Evolutionary conservation across 2,329 filamentous ascomycete species (phyloP).

Genomic region (Periconia digitata): DNA sequence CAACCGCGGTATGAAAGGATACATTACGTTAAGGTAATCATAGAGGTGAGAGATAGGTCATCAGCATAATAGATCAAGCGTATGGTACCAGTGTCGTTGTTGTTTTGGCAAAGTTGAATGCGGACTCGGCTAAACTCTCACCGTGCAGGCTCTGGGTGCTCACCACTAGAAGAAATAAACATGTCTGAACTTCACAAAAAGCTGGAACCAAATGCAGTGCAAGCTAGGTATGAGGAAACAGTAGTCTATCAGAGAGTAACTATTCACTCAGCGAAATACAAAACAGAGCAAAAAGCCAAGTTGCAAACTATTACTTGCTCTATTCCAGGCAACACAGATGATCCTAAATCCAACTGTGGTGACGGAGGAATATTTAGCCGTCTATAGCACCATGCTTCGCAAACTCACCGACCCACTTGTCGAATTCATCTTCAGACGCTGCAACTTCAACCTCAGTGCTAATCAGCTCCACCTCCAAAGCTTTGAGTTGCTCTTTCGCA

Average conservation of each 20-base stretch:
- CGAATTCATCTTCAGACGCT: constrained; percentile 14
- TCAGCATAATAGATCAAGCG: too few relatives aligned
- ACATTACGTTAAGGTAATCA: too few relatives aligned
- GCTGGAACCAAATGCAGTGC: too few relatives aligned
- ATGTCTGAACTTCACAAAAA: too few relatives aligned
- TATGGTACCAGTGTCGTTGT: neutral
- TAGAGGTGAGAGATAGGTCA: too few relatives aligned
- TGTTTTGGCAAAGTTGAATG: neutral
- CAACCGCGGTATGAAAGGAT: too few relatives aligned
- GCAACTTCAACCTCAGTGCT: constrained; percentile 17
- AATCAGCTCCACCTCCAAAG: constrained; percentile 13
- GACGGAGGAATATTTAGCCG: constrained; percentile 2
- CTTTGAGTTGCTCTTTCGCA: constrained; percentile 10
- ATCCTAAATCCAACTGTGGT: too few relatives aligned
- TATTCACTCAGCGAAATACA: too few relatives aligned
- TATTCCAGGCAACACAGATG: too few relatives aligned
- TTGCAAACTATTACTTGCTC: too few relatives aligned
- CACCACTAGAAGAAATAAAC: neutral
- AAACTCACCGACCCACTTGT: constrained; percentile 17
- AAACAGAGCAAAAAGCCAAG: neutral
- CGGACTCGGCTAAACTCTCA: neutral
- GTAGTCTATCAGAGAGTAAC: too few relatives aligned
- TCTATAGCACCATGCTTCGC: constrained; percentile 14
- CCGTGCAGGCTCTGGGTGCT: neutral
- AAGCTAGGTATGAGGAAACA: too few relatives aligned